Evolutionary conservation across 345 rosid species (phyloP).

Genomic region (Ceriops zippeliana): DNA sequence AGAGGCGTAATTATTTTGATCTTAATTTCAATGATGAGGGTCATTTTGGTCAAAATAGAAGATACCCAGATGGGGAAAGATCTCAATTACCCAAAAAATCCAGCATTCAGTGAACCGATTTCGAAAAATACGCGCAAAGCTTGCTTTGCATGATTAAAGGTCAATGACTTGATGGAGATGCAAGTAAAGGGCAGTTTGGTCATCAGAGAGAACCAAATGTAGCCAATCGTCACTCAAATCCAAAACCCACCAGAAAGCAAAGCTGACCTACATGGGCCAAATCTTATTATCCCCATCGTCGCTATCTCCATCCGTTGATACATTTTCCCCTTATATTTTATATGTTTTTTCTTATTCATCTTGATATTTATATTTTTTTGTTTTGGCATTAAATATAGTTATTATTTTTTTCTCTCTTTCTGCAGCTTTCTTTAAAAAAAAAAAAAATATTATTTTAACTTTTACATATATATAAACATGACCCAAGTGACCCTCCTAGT

Average conservation of each 20-base stretch:
- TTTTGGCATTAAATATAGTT: neutral
- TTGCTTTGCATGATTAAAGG: slow-evolving; percentile 7
- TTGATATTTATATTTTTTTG: neutral
- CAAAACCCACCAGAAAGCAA: slow-evolving; percentile 39
- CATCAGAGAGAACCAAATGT: slow-evolving; percentile 9
- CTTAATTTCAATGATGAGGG: slow-evolving; percentile 10
- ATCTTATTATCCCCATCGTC: slow-evolving; percentile 54
- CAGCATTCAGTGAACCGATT: neutral
- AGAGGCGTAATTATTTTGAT: neutral
- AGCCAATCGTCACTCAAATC: slow-evolving; percentile 51
- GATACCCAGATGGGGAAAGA: neutral
- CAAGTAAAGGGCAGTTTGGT: slow-evolving; percentile 35
- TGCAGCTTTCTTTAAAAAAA: neutral
- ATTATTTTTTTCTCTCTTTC: neutral
- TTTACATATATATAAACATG: neutral
- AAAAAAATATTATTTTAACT: no score
- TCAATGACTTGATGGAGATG: slow-evolving; percentile 20
- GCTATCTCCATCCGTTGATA: slow-evolving; percentile 55
- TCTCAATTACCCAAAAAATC: slow-evolving; percentile 7
- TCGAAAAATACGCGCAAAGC: neutral
- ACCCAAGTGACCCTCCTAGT: neutral
- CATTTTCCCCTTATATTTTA: slow-evolving; percentile 11
- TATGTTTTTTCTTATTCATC: neutral
- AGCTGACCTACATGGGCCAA: slow-evolving; percentile 41
- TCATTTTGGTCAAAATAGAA: neutral